Base-by-base conservation (phyloP, 1,139 yeast species). In the Nematodospora anomalae region DNA sequence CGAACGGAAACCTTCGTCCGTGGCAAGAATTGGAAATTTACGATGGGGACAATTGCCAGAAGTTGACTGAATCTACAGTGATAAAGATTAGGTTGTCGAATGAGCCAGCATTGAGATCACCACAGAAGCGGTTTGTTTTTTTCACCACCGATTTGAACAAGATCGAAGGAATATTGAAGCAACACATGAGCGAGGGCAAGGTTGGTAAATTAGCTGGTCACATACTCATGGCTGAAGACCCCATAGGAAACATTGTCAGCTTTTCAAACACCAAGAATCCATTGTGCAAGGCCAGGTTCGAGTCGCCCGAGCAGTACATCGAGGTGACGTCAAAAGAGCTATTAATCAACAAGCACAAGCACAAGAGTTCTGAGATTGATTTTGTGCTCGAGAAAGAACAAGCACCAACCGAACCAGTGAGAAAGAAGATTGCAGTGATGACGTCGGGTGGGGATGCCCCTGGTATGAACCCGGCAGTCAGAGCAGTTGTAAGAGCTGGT, bases 361-460 rank as follows among this genome's bases (percentile, higher is more conserved):
- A 9, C 12, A 10, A 21, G 14, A 7, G 28, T 11, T 22, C 34
- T 7, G 32, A 32, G 13, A 26, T 34, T n/a, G 28, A 31, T 26
- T 13, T 18, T 6, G 33, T 30, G 2, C 10, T 31, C 22, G 37
- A 27, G 16, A 31, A 33, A 16, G 33, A 33, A 16, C 20, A 28
- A 12, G 33, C 31, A 6, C 16, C 25, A 7, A 13, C 15, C 10
- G 15, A 24, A 23, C 14, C 20, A 20, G 16, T 37, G 26, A 56
- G 56, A 50, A 75, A 79, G 69, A 76, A 83, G 55, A 85, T 92
- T 48, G 98, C 95, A 5, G 94, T 92, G 35, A 87, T 92, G 92
- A 92, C 98, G 2, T 87, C 96, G 2, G 98, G 98, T 51, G 98
- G 98, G 58, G 98, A 90, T 63, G 89, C 97, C 30, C 98, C 96